phyloP scores from a whole-genome alignment of 2,329 filamentous ascomycete genomes.

The Talaromyces sp. region DNA sequence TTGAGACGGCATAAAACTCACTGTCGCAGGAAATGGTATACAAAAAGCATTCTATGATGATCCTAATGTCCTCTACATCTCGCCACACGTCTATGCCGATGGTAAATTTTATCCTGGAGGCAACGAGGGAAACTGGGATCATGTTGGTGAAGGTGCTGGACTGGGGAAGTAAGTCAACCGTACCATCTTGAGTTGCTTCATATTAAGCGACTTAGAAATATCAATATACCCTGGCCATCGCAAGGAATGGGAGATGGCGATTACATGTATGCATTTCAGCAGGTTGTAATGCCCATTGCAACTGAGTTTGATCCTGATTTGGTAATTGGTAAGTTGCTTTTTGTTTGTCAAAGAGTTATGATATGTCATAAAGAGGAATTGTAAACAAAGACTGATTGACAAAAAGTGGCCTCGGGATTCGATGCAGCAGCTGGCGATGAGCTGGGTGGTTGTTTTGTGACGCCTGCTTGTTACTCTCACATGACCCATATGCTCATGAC shows the following conservation, averaged over 20 bases:
- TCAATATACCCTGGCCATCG: conserved; percentile 66
- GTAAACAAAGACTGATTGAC: conserved; percentile 8
- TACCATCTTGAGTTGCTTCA: not conserved
- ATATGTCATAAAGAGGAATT: no score
- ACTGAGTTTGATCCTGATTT: conserved; percentile 90
- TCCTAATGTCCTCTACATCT: conserved; percentile 93
- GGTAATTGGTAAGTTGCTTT: conserved; percentile 62
- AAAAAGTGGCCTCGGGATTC: conserved; percentile 79
- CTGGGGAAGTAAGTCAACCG: conserved; percentile 49
- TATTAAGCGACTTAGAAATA: conserved; percentile 45
- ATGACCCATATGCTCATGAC: conserved; percentile 99
- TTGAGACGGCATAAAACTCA: not conserved
- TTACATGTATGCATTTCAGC: conserved; percentile 94
- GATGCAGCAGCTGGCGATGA: conserved; percentile 93
- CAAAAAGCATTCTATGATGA: conserved; percentile 96
- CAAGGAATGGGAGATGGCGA: conserved; percentile 90
- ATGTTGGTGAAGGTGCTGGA: conserved; percentile 57
- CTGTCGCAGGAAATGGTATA: conserved; percentile 72
- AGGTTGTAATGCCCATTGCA: conserved; percentile 93
- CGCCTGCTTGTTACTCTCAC: conserved; percentile 87
- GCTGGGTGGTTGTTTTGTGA: conserved; percentile 87
- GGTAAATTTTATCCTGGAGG: conserved; percentile 78
- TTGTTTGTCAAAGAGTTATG: not conserved
- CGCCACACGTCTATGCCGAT: conserved; percentile 80
- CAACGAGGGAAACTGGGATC: conserved; percentile 56